Percentiles rank a stretch among this genome's conserved stretches.
These are phyloP conservation scores for Rhizopogon sp. DNA, from an alignment of 768 basidiomycete species.

Conservation along the genomic window DNA sequence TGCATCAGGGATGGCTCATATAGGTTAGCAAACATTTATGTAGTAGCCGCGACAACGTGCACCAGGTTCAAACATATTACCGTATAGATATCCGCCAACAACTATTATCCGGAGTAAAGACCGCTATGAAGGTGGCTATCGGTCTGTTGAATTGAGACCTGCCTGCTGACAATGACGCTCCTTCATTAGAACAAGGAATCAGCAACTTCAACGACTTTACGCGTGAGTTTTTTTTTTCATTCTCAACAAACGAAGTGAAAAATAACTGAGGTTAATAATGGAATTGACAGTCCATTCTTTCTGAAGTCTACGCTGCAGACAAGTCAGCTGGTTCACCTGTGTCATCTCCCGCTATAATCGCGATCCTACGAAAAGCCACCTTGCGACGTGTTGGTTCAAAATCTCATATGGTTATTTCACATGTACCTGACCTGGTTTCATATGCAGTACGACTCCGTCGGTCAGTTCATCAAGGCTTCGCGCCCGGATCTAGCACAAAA, in stretches of 20 bases:
- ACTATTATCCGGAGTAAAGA: constrained; percentile 51
- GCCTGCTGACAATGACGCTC: not conserved
- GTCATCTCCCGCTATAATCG: constrained; percentile 42
- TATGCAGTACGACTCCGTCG: constrained; percentile 52
- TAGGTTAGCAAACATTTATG: not conserved
- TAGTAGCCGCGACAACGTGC: not conserved
- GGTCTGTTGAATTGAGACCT: not conserved
- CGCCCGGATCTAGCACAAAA: constrained; percentile 62
- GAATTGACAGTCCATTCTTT: constrained; percentile 50
- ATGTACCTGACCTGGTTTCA: constrained; percentile 5
- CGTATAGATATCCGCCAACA: constrained; percentile 46
- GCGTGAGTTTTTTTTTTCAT: constrained; percentile 35
- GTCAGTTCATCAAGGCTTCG: constrained; percentile 50
- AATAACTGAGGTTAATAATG: not conserved
- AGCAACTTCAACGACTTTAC: constrained; percentile 50
- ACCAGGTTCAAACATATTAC: not conserved
- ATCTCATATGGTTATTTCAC: not conserved
- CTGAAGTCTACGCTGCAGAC: constrained; percentile 66
- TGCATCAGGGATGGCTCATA: not conserved
- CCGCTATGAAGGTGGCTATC: constrained; percentile 62
- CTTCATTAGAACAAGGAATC: constrained; percentile 47
- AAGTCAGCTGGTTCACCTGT: constrained; percentile 44
- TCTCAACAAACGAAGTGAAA: not conserved
- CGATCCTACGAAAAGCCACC: constrained; percentile 54
- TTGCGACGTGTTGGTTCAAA: constrained; percentile 48